phyloP scores from a whole-genome alignment of 2,329 filamentous ascomycete genomes.

The Botrytis pseudocinerea region DNA sequence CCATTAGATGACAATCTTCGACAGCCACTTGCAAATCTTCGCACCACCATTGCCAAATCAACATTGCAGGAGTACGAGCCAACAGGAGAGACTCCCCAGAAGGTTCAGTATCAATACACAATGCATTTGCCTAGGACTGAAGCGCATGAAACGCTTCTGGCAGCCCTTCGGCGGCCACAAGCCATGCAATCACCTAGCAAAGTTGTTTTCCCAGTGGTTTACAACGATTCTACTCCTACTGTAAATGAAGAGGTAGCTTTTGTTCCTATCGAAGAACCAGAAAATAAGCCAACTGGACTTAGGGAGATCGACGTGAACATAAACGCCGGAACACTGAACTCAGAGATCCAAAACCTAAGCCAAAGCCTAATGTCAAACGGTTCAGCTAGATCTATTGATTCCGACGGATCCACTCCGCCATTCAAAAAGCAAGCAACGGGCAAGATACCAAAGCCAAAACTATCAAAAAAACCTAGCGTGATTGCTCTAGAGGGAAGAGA shows the following conservation, averaged over 20 bases:
- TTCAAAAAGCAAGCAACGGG: slow-evolving; percentile 40
- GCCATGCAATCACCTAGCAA: slow-evolving; percentile 37
- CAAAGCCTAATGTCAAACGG: slow-evolving; percentile 17
- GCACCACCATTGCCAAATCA: slow-evolving; percentile 64
- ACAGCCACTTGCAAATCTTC: slow-evolving; percentile 69
- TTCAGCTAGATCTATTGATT: slow-evolving; percentile 14
- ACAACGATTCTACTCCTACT: slow-evolving; percentile 34
- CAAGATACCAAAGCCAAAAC: slow-evolving; percentile 47
- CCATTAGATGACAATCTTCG: slow-evolving; percentile 63
- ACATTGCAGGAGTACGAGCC: slow-evolving; percentile 76
- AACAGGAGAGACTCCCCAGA: slow-evolving; percentile 84
- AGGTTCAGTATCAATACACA: slow-evolving; percentile 78
- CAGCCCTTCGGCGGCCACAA: slow-evolving; percentile 46
- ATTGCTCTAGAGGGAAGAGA: slow-evolving; percentile 48
- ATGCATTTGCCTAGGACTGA: slow-evolving; percentile 76
- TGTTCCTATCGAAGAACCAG: slow-evolving; percentile 26
- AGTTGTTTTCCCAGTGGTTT: slow-evolving; percentile 40
- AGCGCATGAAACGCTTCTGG: slow-evolving; percentile 56
- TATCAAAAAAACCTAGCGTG: slow-evolving; percentile 43
- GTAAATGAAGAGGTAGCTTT: slow-evolving; percentile 26
- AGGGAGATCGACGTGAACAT: slow-evolving; percentile 51
- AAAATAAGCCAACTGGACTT: slow-evolving; percentile 43
- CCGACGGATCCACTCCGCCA: slow-evolving; percentile 26
- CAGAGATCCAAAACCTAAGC: slow-evolving; percentile 25
- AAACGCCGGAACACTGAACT: slow-evolving; percentile 44